These are phyloP conservation scores for Brettanomyces naardenensis DNA, from an alignment of 805 yeast genomes.

Conservation along the genomic window DNA sequence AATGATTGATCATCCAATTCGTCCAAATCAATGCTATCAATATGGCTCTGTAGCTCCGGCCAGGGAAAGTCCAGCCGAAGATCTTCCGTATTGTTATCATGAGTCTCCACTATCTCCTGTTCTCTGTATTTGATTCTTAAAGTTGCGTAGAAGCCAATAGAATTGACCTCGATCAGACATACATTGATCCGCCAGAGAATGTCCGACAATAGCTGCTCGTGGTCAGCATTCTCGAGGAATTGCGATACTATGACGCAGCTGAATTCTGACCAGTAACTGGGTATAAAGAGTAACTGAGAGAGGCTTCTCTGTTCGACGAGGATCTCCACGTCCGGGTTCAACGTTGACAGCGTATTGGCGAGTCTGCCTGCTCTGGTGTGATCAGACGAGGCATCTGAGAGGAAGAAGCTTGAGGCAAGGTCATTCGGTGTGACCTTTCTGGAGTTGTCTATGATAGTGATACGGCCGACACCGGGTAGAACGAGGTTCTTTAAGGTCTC, in stretches of 20 bases:
- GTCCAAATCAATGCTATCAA: slow-evolving; percentile 43
- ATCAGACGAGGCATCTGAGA: slow-evolving; percentile 38
- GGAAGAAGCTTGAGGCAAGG: slow-evolving; percentile 56
- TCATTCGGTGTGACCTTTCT: slow-evolving; percentile 32
- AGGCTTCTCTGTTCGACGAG: slow-evolving; percentile 11
- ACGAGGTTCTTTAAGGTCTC: slow-evolving; percentile 75
- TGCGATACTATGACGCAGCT: slow-evolving; percentile 37
- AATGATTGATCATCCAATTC: slow-evolving; percentile 34
- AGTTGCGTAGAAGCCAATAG: slow-evolving; percentile 61
- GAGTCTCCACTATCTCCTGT: slow-evolving; percentile 69
- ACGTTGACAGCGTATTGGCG: slow-evolving; percentile 36
- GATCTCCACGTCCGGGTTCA: slow-evolving; percentile 54
- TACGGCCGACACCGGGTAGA: slow-evolving; percentile 58
- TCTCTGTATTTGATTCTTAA: slow-evolving; percentile 46
- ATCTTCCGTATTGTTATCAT: slow-evolving; percentile 51
- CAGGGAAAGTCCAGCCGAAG: slow-evolving; percentile 65
- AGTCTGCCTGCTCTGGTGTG: slow-evolving; percentile 31
- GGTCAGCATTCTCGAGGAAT: slow-evolving; percentile 4
- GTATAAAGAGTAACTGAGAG: slow-evolving; percentile 4
- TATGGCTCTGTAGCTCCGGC: slow-evolving; percentile 50
- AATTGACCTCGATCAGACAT: slow-evolving; percentile 45
- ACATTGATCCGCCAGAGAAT: slow-evolving; percentile 35
- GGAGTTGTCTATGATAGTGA: slow-evolving; percentile 48
- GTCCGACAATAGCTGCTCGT: slow-evolving; percentile 19
- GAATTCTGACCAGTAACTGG: slow-evolving; percentile 39